Base-by-base conservation (phyloP, 768 basidiomycete genomes). In the Auriculariales sp. region DNA sequence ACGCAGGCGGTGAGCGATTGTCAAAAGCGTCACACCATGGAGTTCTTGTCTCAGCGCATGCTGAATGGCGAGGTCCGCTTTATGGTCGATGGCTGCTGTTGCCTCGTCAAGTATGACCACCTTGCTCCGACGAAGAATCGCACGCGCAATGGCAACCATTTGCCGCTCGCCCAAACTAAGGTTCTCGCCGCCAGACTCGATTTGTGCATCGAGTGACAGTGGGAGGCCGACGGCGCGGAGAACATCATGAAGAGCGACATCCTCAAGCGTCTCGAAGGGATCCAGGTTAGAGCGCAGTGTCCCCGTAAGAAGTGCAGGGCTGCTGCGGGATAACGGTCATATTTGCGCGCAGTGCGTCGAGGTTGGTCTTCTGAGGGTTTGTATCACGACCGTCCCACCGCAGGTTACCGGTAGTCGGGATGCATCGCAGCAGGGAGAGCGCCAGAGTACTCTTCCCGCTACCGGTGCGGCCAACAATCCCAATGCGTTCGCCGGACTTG, bases 251-350 rank as follows among this genome's bases (percentile, higher is more conserved):
- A 67, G 66, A 10, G 61, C 65, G 48, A 61, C 57, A 12, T 81
- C 79, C 36, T 78, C 74, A 53, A 74, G 66, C 51, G 74, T 66
- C 5, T 58, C 64, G 54, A 78, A 80, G 0, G 78, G 79, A 56
- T 81, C 79, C n/a, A 80, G 61, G 55, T 79, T 80, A 48, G 66
- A 65, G 27, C 79, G 69, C 22, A 81, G 62, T 2, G 72, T 72
- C 3, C 79, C 79, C 29, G 70, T 72, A 25, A 79, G 60, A 0
- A 68, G 55, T 11, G 62, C 57, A 47, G 58, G n/a, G 56, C 39
- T 54, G 54, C 46, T 53, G 50, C 4, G 44, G 55, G 30, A 54
- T 66, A 54, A 66, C 66, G 27, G 66, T 69, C 42, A 71, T 63
- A 42, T 61, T 59, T 0, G 56, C 56, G 24, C 68, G 54, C 7